phyloP scores from a whole-genome alignment of 2,329 filamentous ascomycete species.

The Arthrinium puccinioides region DNA sequence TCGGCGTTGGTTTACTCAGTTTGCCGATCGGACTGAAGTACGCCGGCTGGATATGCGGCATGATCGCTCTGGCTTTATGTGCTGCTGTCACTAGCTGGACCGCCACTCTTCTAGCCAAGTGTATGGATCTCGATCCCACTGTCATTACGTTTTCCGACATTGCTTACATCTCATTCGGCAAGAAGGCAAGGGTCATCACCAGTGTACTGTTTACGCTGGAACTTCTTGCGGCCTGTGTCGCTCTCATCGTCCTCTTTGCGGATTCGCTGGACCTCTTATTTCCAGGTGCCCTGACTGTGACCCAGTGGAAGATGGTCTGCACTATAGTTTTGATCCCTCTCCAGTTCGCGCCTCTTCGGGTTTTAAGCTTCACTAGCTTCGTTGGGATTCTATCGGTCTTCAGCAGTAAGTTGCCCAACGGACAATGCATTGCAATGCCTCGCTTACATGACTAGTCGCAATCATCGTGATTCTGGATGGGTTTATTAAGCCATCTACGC shows the following conservation, averaged over 20 bases:
- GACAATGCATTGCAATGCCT: constrained; percentile 5
- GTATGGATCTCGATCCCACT: constrained; percentile 76
- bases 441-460: constrained; percentile 53
- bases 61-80: constrained; percentile 65
- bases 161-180: constrained; percentile 84
- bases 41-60: constrained; percentile 79
- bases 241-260: constrained; percentile 84
- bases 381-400: constrained; percentile 88
- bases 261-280: constrained; percentile 79
- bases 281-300: constrained; percentile 56
- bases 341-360: constrained; percentile 74
- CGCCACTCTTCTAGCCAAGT: constrained; percentile 75
- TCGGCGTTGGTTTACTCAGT: constrained; percentile 83
- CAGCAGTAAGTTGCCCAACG: constrained; percentile 58
- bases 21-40: constrained; percentile 83
- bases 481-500: constrained; percentile 69
- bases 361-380: constrained; percentile 85
- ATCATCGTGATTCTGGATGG: constrained; percentile 77
- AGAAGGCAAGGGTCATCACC: constrained; percentile 70
- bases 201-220: constrained; percentile 85
- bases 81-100: constrained; percentile 79
- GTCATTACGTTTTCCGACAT: constrained; percentile 93
- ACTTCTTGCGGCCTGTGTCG: constrained; percentile 80
- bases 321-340: constrained; percentile 72
- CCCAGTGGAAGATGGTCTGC: constrained; percentile 80